Conservation (phyloP, 2,329 filamentous ascomycete species). For the Penicillium sp. region DNA sequence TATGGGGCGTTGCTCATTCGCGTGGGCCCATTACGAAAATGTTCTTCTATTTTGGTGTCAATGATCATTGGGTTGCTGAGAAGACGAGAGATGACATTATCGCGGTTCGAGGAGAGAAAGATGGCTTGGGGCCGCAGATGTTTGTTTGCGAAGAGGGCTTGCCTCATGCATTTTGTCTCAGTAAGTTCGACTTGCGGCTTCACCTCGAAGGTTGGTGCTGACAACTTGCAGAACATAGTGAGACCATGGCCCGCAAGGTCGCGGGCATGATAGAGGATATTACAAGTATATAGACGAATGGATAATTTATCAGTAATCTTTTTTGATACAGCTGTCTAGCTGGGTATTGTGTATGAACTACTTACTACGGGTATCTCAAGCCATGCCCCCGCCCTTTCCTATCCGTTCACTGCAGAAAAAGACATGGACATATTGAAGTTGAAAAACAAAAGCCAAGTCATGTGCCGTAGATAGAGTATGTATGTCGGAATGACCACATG, state of each 20-base stretch:
- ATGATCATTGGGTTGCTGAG: constrained; percentile 60
- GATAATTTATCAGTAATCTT: not conserved
- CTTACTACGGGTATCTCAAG: constrained; percentile 25
- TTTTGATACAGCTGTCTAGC: not conserved
- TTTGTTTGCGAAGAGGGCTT: constrained; percentile 52
- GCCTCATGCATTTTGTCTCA: constrained; percentile 58
- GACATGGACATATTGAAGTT: not conserved
- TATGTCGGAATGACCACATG: not conserved
- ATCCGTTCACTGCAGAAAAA: not conserved
- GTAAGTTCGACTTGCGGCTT: constrained; percentile 31
- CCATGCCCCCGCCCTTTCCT: constrained; percentile 7
- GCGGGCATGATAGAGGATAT: constrained; percentile 47
- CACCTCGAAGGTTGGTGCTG: not conserved
- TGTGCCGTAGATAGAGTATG: constrained; percentile 4
- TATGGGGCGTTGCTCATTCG: constrained; percentile 51
- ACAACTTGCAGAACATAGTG: constrained; percentile 34
- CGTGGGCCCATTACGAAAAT: constrained; percentile 43
- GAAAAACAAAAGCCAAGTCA: constrained; percentile 8
- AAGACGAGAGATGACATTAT: constrained; percentile 55
- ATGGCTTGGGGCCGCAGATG: constrained; percentile 47
- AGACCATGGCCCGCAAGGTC: constrained; percentile 51
- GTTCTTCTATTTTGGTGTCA: constrained; percentile 56
- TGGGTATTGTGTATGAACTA: not conserved
- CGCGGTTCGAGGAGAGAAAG: constrained; percentile 34
- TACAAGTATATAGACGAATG: constrained; percentile 4